Base-by-base conservation (phyloP, 2,329 filamentous ascomycete genomes). In the Pseudogymnoascus sp. region DNA sequence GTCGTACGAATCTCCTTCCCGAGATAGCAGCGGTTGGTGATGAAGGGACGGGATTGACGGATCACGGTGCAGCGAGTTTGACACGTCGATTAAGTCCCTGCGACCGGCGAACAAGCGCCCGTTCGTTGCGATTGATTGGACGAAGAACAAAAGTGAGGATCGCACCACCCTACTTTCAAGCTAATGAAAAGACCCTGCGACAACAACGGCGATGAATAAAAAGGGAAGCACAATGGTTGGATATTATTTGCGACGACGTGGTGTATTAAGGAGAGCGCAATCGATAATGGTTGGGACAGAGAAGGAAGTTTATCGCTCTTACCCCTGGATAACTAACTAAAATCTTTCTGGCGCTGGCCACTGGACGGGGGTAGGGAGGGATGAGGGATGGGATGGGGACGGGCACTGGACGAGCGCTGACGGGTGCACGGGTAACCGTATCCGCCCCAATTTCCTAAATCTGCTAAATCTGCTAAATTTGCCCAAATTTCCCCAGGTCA, bases 81-180 rank as follows among this genome's bases (percentile, higher is more conserved):
- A 53, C 44, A 53, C 44, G 44, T 53, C 44, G 44, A 53, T 53
- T 53, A 53, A 50, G 44, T 50, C 44, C 44, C 44, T 50, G 44
- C 44, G 44, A 50, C 44, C 17, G 44, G 23, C 44, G 44, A 53
- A 53, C 44, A 53, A 53, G 44, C 44, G 44, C 44, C 44, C 44
- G 44, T 50, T 53, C 4, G 13, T 10, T 53, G 44, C 23, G 23
- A 31, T 53, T 53, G 44, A 53, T 53, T 53, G 44, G 44, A 53
- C 44, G 44, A 31, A 23, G 44, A 53, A 53, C 13, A 29, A 6
- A 31, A 17, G 23, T 31, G 23, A 53, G 23, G 23, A 53, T 31
- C 44, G 15, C 15, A 53, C 44, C 44, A 50, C 44, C 42, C 23
- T 50, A 29, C 21, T 50, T 50, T 33, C 44, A 50, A 50, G 23